A percentile compares a stretch with the other conserved stretches of the same genome.
Evolutionary conservation across 495 filamentous ascomycete species (phyloP).

Genomic region (Podospora bellae-mahoneyi): DNA sequence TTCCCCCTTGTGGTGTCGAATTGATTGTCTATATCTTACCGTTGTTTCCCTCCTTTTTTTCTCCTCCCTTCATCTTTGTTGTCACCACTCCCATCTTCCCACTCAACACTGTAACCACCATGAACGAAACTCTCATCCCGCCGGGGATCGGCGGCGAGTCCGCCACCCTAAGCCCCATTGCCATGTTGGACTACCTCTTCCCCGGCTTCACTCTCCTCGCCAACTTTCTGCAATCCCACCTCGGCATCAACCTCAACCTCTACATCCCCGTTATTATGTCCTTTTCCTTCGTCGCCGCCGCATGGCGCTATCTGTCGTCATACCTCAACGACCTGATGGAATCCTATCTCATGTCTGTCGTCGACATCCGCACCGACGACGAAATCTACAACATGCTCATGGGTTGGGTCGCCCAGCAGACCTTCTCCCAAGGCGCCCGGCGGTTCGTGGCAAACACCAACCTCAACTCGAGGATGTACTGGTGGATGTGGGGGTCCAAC

Average conservation of each 20-base stretch:
- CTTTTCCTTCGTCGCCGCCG: slow-evolving; percentile 47
- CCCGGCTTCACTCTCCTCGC: slow-evolving; percentile 69
- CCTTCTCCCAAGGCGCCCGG: slow-evolving; percentile 53
- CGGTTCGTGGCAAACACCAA: slow-evolving; percentile 62
- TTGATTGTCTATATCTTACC: too few relatives aligned
- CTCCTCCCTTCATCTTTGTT: neutral
- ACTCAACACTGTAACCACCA: neutral
- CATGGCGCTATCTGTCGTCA: slow-evolving; percentile 48
- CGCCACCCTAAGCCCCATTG: slow-evolving; percentile 20
- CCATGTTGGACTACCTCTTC: slow-evolving; percentile 66
- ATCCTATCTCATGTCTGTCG: slow-evolving; percentile 53
- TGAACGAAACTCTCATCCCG: slow-evolving; percentile 10
- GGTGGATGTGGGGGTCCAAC: slow-evolving; percentile 45
- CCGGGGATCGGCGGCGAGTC: slow-evolving; percentile 4
- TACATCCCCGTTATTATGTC: slow-evolving; percentile 62
- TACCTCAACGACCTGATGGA: slow-evolving; percentile 45
- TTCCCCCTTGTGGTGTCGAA: too few relatives aligned
- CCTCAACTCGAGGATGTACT: slow-evolving; percentile 37
- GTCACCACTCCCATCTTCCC: neutral
- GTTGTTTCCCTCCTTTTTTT: neutral
- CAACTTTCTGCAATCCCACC: slow-evolving; percentile 53
- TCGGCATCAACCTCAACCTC: slow-evolving; percentile 67
- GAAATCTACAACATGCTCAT: slow-evolving; percentile 68
- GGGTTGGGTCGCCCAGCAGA: slow-evolving; percentile 63
- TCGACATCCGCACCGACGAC: slow-evolving; percentile 63